A percentile compares a stretch with the other conserved stretches of the same genome.
Evolutionary conservation across 192 early-diverging fungal species (phyloP).

Genomic region (Gonapodya prolifera): DNA sequence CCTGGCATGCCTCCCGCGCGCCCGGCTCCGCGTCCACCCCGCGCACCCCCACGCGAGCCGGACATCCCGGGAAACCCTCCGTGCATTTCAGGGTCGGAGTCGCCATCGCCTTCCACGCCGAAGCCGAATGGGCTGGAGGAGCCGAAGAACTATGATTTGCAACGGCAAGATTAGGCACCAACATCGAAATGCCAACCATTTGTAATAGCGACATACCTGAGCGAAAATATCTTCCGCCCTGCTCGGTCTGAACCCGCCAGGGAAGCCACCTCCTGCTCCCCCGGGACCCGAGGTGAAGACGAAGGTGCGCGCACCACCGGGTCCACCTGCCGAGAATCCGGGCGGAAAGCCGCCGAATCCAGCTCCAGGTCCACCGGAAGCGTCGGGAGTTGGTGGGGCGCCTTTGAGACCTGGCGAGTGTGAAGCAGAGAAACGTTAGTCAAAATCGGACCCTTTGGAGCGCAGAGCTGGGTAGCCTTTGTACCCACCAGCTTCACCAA

Average conservation of each 20-base stretch:
- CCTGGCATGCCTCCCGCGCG: background rate
- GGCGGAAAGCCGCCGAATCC: constrained; percentile 43
- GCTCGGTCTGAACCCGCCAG: constrained; percentile 60
- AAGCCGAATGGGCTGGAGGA: constrained; percentile 15
- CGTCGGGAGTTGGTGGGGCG: constrained; percentile 12
- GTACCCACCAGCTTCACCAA: constrained; percentile 31
- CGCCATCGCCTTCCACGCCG: constrained; percentile 25
- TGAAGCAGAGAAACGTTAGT: background rate
- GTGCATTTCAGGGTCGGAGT: constrained; percentile 19
- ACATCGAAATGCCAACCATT: constrained; percentile 24
- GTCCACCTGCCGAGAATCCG: constrained; percentile 29
- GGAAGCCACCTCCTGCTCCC: constrained; percentile 20
- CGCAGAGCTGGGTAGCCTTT: background rate
- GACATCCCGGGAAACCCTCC: constrained; percentile 36
- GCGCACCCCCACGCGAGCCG: constrained; percentile 19
- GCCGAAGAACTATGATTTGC: constrained; percentile 23
- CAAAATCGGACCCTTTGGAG: background rate
- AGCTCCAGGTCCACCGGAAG: constrained; percentile 40
- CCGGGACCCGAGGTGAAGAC: constrained; percentile 41
- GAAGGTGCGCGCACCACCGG: constrained; percentile 50
- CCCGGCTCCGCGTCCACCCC: too few species aligned
- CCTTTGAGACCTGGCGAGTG: background rate
- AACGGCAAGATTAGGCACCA: too few species aligned
- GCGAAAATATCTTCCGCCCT: constrained; percentile 75
- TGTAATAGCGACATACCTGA: constrained; percentile 60